Evolutionary conservation across 169 alveolate species (phyloP), one percentile per base, ranked within the genome.

Genomic region (Eimeria acervulina): DNA sequence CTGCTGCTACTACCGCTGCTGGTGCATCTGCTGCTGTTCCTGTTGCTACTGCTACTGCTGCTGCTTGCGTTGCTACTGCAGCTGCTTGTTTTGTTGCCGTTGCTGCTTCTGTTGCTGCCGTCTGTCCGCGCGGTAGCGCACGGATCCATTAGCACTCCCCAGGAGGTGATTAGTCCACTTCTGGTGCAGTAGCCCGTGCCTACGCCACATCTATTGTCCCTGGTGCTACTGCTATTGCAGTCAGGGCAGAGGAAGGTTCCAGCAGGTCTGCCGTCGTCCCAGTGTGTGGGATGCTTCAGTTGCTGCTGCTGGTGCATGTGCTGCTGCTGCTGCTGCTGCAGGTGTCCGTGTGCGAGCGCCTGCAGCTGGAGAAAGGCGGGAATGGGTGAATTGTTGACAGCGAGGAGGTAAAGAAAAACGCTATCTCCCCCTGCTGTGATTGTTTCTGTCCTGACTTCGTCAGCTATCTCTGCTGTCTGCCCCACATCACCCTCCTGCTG

Each of bases 211-310:
- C 31, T 40, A n/a, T 5, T 42, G 17, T 23, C 12, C 28, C 44
- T 19, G 70, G 31, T 83, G 76, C 91, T 84, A 47, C 72, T 81
- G 76, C 78, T 55, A 55, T 0, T 84, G 76, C 92, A 84, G 76
- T 84, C 92, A 2, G 76, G 76, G 92, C 92, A 84, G 33, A 36
- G 8, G 76, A 51, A 31, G 59, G 92, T 59, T 2, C 92, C 92
- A 13, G 42, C 92, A 15, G 92, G 92, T 33, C 92, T 28, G 17
- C 92, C 92, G 17, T 84, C 92, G 42, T 84, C 92, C 51, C 51
- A 84, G 33, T 40, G 52, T 36, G 59, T 17, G n/a, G 92, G 92
- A 59, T 84, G 92, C 76, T 68, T 63, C 28, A 55, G 42, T n/a
- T 23, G 33, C 42, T 40, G 36, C 61, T 52, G 36, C 78, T 40